Evolutionary conservation across 2,329 filamentous ascomycete genomes (phyloP), one percentile per base, ranked within the genome.

Genomic region (Colletotrichum tanaceti): DNA sequence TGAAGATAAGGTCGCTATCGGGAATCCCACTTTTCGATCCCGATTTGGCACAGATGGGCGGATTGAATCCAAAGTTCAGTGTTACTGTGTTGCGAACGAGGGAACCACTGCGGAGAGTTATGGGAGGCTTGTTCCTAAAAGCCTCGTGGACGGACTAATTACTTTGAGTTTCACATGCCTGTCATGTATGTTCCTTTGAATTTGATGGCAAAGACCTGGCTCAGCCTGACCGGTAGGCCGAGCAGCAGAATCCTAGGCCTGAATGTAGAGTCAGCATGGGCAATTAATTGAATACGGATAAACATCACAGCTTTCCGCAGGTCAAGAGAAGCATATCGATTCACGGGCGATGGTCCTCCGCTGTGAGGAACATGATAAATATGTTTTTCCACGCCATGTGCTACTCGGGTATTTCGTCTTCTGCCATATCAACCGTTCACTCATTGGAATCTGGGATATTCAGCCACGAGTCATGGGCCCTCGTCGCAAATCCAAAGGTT

Each of bases 1-100:
- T 71, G 70, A 18, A 20, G 54, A 70, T 67, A 59, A 60, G 32
- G 2, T 14, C 2, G 47, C 53, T 62, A 68, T 60, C 62, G 13
- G 5, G 0, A 1, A 4, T 5, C 1, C 59, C 47, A 13, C 18
- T n/a, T 38, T 24, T 20, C 4, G 3, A 20, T 6, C 16, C 47
- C 38, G 38, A 53, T 32, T 53, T 20, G 24, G 57, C 32, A 18
- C 4, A 20, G 39, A 38, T 22, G 35, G n/a, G n/a, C 22, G 32
- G 32, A 35, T 39, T 20, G 44, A 24, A 44, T 62, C n/a, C 10
- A 9, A 3, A 22, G 1, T 24, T 11, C 22, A n/a, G 10, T 14
- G 20, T 13, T 7, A 9, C 11, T n/a, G n/a, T n/a, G n/a, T n/a
- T n/a, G n/a, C n/a, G n/a, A n/a, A n/a, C n/a, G n/a, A n/a, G n/a